These are phyloP conservation scores for Marasmius sp. DNA, from an alignment of 1,284 basidiomycete species.

Conservation along the genomic window DNA sequence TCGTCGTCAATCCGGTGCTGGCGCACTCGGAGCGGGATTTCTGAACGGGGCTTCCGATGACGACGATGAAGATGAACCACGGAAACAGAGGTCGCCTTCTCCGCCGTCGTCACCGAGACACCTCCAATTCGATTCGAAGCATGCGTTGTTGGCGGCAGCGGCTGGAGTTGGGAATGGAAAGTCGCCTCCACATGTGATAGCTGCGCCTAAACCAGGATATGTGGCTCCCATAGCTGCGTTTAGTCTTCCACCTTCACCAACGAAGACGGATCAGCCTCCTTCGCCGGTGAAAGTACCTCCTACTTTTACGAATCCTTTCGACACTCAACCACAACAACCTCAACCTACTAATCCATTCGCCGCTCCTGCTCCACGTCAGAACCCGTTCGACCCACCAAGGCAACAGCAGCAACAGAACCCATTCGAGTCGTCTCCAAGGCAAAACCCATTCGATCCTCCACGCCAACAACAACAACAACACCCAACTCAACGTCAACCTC, in stretches of 20 bases:
- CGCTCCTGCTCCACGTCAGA: too few species aligned
- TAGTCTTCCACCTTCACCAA: slow-evolving; percentile 49
- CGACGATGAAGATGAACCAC: slow-evolving; percentile 40
- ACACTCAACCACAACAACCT: slow-evolving; percentile 11
- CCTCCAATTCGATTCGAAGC: not conserved
- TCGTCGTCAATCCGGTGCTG: slow-evolving; percentile 52
- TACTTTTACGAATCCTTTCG: slow-evolving; percentile 41
- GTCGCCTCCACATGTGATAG: slow-evolving; percentile 42
- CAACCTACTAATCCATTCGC: slow-evolving; percentile 6
- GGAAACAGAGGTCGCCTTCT: slow-evolving; percentile 18
- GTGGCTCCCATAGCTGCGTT: slow-evolving; percentile 65
- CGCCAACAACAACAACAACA: not conserved
- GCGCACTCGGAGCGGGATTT: slow-evolving; percentile 51
- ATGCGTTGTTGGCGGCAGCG: slow-evolving; percentile 28
- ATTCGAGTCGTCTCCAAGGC: not conserved
- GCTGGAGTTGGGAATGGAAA: slow-evolving; percentile 21
- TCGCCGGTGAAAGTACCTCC: slow-evolving; percentile 28
- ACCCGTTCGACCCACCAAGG: too few species aligned
- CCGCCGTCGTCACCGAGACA: slow-evolving; percentile 15
- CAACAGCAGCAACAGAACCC: too few species aligned
- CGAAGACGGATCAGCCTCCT: slow-evolving; percentile 31
- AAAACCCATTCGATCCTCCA: slow-evolving; percentile 18
- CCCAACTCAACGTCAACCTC: slow-evolving; percentile 20
- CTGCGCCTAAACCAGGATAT: slow-evolving; percentile 71
- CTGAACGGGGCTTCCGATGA: slow-evolving; percentile 49